Base-by-base conservation (phyloP, 2,329 filamentous ascomycete species). In the Venturia pyrina region DNA sequence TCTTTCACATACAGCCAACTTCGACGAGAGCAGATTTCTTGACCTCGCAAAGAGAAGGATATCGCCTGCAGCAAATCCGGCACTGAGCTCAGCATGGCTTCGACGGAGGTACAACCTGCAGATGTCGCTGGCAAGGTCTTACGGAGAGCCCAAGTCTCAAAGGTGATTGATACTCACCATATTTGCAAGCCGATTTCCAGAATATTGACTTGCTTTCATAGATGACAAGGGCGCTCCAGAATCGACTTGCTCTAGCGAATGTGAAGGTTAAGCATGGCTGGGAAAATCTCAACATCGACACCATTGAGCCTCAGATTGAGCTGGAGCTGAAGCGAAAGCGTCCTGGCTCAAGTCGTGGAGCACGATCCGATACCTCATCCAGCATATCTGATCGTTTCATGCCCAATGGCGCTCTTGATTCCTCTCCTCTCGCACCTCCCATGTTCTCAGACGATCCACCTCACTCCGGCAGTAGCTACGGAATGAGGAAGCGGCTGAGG, bases 201-300 rank as follows among this genome's bases (percentile, higher is more conserved):
- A 28, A 24, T 41, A 28, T n/a, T 43, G 37, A 62, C 32, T 6
- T n/a, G 13, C 15, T 62, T 64, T 61, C 72, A 65, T 75, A 98
- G 95, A 96, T 99, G 81, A 95, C 93, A 72, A 85, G 93, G 75
- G 90, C 89, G 73, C 83, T 99, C 65, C 92, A 98, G 79, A 92
- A 96, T 80, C 91, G 93, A 69, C 87, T 99, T 67, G 93, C 95
- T 67, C 86, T 98, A 69, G 95, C 95, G 75, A 95, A 96, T 78
- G 95, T 97, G 84, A 98, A 98, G 80, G 92, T 95, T 70, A 92
- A 96, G 78, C 89, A 96, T 80, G 93, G 93, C 75, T 96, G 92
- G 88, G 89, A 97, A 78, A 90, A 95, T 77, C 84, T 96, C 75
- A 90, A 89, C 69, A 85, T 96, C 73, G 90, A 92, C 75, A 87